phyloP scores from a whole-genome alignment of 2,329 filamentous ascomycete genomes.

The Botrytis porri region DNA sequence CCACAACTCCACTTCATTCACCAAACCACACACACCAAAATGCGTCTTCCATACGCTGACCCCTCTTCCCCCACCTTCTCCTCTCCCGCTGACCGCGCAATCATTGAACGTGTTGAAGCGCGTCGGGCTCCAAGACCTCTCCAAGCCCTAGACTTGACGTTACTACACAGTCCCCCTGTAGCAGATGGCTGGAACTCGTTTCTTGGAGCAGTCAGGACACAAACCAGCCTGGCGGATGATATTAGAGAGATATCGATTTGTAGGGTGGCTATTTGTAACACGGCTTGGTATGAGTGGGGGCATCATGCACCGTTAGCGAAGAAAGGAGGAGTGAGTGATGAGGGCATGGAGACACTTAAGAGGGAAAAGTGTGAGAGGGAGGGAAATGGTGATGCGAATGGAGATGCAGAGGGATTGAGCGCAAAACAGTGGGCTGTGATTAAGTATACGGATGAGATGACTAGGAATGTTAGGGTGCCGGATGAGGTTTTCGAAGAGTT shows the following conservation, averaged over 20 bases:
- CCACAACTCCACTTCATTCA: background rate
- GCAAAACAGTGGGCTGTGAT: constrained; percentile 66
- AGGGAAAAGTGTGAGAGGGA: constrained; percentile 15
- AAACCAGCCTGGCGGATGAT: constrained; percentile 49
- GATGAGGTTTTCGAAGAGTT: constrained; percentile 66
- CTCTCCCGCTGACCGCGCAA: constrained; percentile 49
- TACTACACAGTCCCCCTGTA: constrained; percentile 70
- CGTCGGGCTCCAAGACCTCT: constrained; percentile 68
- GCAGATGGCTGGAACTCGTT: constrained; percentile 75
- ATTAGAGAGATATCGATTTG: constrained; percentile 77
- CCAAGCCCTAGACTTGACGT: constrained; percentile 70
- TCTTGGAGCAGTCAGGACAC: constrained; percentile 60
- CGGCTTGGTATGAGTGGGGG: constrained; percentile 82
- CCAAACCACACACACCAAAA: constrained; percentile 37
- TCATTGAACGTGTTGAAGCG: constrained; percentile 61
- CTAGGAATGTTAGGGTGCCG: constrained; percentile 64
- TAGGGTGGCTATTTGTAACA: constrained; percentile 75
- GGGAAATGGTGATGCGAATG: constrained; percentile 36
- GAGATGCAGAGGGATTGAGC: constrained; percentile 44
- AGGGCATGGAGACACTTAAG: constrained; percentile 32
- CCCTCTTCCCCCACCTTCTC: constrained; percentile 47
- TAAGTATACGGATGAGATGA: constrained; percentile 81
- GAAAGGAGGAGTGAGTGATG: constrained; percentile 34
- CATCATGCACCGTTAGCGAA: constrained; percentile 65
- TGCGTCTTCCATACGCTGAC: constrained; percentile 65